Evolutionary conservation across 73 alveolate genomes (phyloP).

Genomic region (Paramecium sonneborni): DNA sequence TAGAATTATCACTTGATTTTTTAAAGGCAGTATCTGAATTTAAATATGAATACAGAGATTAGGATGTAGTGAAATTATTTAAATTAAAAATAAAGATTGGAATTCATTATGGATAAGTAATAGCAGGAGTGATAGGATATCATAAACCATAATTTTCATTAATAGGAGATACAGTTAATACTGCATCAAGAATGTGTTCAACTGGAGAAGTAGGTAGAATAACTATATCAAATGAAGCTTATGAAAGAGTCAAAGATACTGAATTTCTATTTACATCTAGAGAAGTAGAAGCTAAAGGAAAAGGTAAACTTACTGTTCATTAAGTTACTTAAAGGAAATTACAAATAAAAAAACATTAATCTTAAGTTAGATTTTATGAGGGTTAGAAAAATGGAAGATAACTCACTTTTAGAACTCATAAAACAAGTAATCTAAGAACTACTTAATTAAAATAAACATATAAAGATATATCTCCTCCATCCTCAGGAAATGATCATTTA

Average conservation of each 20-base stretch:
- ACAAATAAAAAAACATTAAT: background rate
- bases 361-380: background rate
- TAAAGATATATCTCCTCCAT: background rate
- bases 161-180: conserved; percentile 63
- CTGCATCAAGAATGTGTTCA: conserved; percentile 57
- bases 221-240: conserved; percentile 55
- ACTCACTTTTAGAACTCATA: background rate
- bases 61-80: background rate
- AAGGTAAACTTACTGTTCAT: conserved; percentile 22
- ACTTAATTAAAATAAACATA: background rate
- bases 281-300: conserved; percentile 53
- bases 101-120: conserved; percentile 57
- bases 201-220: conserved; percentile 61
- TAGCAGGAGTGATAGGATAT: conserved; percentile 66
- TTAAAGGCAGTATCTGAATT: background rate
- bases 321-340: background rate
- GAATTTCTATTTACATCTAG: background rate
- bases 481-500: background rate
- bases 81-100: conserved; percentile 53
- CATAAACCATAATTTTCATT: conserved; percentile 63
- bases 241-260: background rate
- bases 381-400: background rate
- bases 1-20: background rate
- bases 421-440: background rate
- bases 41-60: background rate